phyloP scores from a whole-genome alignment of 2,329 filamentous ascomycete genomes.

The Penicillium decumbens region DNA sequence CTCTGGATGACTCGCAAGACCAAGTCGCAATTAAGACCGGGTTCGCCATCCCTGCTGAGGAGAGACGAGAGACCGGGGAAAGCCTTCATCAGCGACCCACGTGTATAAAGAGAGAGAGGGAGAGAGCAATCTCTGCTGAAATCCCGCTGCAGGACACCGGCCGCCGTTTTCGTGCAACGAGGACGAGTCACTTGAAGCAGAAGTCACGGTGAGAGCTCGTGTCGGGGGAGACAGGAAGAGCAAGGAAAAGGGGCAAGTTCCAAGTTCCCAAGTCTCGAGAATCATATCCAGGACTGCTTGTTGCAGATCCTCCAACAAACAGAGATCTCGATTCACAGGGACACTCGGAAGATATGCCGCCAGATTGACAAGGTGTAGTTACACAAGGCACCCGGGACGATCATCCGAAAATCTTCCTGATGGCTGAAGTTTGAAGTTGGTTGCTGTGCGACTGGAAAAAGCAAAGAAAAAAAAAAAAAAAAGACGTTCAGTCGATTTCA shows the following conservation, averaged over 20 bases:
- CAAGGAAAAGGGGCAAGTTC: neutral
- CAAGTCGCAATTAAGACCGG: neutral
- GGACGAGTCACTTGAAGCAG: conserved; percentile 5
- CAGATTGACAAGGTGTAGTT: conserved; percentile 27
- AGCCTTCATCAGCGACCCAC: neutral
- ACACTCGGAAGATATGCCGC: conserved; percentile 29
- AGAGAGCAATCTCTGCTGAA: neutral
- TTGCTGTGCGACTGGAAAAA: neutral
- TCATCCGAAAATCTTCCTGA: conserved; percentile 19
- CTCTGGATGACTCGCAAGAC: neutral
- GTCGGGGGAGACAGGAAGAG: conserved; percentile 1
- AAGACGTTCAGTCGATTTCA: conserved; percentile 7
- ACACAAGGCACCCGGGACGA: conserved; percentile 28
- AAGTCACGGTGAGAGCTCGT: conserved; percentile 2
- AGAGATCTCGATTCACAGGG: conserved; percentile 10
- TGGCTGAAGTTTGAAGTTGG: neutral
- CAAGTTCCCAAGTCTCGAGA: neutral
- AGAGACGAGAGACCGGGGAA: too few species aligned
- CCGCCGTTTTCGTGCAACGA: conserved; percentile 35
- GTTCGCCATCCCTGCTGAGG: neutral
- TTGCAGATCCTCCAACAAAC: conserved; percentile 17
- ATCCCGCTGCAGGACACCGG: conserved; percentile 30
- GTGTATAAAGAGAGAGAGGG: neutral
- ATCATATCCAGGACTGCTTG: conserved; percentile 5
- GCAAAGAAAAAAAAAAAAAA: conserved; percentile 2